These are phyloP conservation scores for Hypholoma sublateritium DNA, from an alignment of 768 basidiomycete species.

Conservation along the genomic window DNA sequence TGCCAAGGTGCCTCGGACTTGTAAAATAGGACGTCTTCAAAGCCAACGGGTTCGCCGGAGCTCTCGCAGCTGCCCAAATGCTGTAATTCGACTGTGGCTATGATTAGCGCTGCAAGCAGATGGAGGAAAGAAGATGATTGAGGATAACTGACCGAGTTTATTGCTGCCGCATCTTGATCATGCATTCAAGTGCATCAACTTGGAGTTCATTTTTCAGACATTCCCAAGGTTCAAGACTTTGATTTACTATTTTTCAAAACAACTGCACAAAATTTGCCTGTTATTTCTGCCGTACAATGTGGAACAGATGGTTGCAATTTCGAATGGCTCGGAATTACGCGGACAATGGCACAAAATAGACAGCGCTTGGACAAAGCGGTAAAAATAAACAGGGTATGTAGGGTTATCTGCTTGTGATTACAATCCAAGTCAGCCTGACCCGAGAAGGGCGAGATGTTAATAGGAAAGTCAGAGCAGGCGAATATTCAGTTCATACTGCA, in stretches of 20 bases:
- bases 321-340: too few relatives aligned
- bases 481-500: too few relatives aligned
- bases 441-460: neutral
- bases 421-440: neutral
- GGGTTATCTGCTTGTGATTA: neutral
- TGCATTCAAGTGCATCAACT: conserved; percentile 1
- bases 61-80: neutral
- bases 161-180: conserved; percentile 8
- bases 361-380: neutral
- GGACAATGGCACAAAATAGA: too few relatives aligned
- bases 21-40: neutral
- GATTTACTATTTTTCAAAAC: neutral
- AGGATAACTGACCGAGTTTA: conserved; percentile 4
- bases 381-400: neutral
- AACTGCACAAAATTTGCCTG: neutral
- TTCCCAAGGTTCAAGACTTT: neutral
- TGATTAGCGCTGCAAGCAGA: conserved; percentile 6
- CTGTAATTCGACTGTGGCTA: neutral
- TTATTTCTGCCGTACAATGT: too few relatives aligned
- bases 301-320: too few relatives aligned
- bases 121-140: conserved; percentile 5
- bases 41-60: neutral
- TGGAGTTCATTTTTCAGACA: neutral
- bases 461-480: too few relatives aligned
- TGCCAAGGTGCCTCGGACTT: conserved; percentile 4